Evolutionary conservation across 106 monocot genomes (phyloP).

Genomic region (Cymbidium sinense): DNA sequence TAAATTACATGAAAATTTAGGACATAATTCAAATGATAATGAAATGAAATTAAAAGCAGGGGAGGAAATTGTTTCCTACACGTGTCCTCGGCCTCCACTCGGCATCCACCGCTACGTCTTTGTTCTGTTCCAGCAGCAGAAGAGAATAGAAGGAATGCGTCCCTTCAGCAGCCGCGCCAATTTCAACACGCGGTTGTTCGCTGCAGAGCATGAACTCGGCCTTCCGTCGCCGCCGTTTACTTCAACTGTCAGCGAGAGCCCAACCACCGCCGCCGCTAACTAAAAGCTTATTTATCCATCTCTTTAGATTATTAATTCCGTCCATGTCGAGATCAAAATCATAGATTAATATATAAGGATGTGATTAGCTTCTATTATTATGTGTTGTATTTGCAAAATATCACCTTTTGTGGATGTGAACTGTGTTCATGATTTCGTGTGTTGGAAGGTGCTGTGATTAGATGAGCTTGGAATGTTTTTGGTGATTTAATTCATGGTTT

Average conservation of each 20-base stretch:
- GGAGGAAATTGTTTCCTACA: constrained; percentile 61
- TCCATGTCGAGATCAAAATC: too few species aligned
- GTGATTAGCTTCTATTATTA: too few species aligned
- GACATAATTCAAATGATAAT: not conserved
- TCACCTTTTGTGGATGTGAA: too few species aligned
- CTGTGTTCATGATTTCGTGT: too few species aligned
- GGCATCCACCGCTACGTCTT: constrained; percentile 84
- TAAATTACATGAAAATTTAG: not conserved
- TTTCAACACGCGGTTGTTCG: constrained; percentile 75
- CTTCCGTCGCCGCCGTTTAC: constrained; percentile 73
- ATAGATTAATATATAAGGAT: too few species aligned
- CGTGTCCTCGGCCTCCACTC: constrained; percentile 66
- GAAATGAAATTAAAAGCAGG: constrained; percentile 19
- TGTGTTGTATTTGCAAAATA: too few species aligned
- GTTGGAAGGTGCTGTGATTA: too few species aligned
- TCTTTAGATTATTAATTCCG: too few species aligned
- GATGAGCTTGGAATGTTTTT: too few species aligned
- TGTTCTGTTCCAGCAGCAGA: constrained; percentile 60
- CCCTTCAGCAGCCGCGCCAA: constrained; percentile 32
- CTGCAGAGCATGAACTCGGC: constrained; percentile 45
- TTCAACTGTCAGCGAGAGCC: constrained; percentile 91
- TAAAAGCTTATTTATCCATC: too few species aligned
- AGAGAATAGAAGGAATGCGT: constrained; percentile 9
- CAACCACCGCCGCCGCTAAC: constrained; percentile 32
- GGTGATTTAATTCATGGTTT: too few species aligned